phyloP scores from a whole-genome alignment of 495 filamentous ascomycete species.

The Symbiotaphrina buchneri region DNA sequence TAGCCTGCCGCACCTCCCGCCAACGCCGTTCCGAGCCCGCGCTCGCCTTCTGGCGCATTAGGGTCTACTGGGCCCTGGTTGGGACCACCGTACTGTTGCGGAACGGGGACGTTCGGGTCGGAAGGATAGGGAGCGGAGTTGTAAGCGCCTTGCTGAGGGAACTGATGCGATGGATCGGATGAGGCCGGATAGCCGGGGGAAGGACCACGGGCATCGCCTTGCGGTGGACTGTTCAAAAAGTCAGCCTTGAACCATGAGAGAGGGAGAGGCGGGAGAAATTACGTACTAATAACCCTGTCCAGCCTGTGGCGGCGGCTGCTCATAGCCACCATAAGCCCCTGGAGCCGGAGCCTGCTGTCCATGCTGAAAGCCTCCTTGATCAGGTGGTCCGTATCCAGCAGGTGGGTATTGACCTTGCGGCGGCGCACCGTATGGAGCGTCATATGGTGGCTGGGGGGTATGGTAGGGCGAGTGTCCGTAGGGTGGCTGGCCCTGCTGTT shows the following conservation, averaged over 20 bases:
- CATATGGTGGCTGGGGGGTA: too few species aligned
- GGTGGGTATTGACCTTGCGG: too few species aligned
- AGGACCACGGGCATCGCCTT: too few species aligned
- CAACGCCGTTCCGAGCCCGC: constrained; percentile 18
- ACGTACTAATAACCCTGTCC: too few species aligned
- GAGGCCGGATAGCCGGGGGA: background rate
- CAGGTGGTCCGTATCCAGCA: constrained; percentile 25
- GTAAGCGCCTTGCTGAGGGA: constrained; percentile 6
- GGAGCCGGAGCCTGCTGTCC: constrained; percentile 14
- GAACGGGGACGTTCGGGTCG: constrained; percentile 1
- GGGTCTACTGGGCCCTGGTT: constrained; percentile 1
- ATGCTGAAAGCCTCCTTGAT: constrained; percentile 22
- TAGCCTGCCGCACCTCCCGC: constrained; percentile 24
- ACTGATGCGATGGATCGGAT: background rate
- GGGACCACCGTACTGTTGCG: background rate
- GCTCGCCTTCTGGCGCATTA: constrained; percentile 13
- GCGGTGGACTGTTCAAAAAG: too few species aligned
- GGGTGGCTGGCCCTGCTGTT: too few species aligned
- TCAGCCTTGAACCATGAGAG: too few species aligned
- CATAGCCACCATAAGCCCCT: constrained; percentile 13
- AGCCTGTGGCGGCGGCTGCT: too few species aligned
- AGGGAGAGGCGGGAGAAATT: too few species aligned
- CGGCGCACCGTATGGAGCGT: too few species aligned
- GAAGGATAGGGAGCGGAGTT: constrained; percentile 4
- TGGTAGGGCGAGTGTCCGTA: too few species aligned